Evolutionary conservation across 2,329 filamentous ascomycete genomes (phyloP).

Genomic region (Lachnellula arida): DNA sequence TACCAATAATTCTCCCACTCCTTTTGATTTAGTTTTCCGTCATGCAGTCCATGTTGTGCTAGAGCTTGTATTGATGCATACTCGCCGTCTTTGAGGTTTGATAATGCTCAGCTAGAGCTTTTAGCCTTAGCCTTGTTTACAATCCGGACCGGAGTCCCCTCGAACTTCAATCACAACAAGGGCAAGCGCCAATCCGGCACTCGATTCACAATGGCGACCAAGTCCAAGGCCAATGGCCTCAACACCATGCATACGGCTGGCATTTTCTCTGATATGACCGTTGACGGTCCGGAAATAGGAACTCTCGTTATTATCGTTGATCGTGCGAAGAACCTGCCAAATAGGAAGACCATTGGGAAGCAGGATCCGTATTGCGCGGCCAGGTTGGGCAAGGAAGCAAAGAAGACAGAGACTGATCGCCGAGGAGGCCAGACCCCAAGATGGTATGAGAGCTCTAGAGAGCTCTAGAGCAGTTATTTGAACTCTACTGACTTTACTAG

Average conservation of each 20-base stretch:
- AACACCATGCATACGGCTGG: slow-evolving; percentile 77
- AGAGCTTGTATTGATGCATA: not conserved
- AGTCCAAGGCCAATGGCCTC: slow-evolving; percentile 50
- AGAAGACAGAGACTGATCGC: slow-evolving; percentile 92
- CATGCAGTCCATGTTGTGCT: slow-evolving; percentile 2
- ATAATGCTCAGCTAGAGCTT: slow-evolving; percentile 26
- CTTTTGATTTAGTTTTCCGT: not conserved
- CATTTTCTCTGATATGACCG: slow-evolving; percentile 89
- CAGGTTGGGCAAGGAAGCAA: slow-evolving; percentile 89
- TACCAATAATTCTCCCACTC: not conserved
- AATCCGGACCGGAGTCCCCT: slow-evolving; percentile 6
- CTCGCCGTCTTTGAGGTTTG: not conserved
- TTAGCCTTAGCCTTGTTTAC: slow-evolving; percentile 15
- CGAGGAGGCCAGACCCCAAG: slow-evolving; percentile 91
- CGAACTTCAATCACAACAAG: slow-evolving; percentile 8
- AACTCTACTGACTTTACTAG: slow-evolving; percentile 44
- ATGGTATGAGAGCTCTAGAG: slow-evolving; percentile 70
- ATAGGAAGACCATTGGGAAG: slow-evolving; percentile 95
- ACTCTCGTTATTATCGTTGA: slow-evolving; percentile 90
- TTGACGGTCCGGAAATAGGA: slow-evolving; percentile 90
- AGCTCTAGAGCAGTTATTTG: not conserved
- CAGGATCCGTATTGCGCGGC: slow-evolving; percentile 97
- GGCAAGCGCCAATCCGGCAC: slow-evolving; percentile 1
- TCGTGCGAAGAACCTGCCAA: slow-evolving; percentile 93
- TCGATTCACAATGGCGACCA: slow-evolving; percentile 43